phyloP scores from a whole-genome alignment of 805 yeast species.

The Candida verbasci region DNA sequence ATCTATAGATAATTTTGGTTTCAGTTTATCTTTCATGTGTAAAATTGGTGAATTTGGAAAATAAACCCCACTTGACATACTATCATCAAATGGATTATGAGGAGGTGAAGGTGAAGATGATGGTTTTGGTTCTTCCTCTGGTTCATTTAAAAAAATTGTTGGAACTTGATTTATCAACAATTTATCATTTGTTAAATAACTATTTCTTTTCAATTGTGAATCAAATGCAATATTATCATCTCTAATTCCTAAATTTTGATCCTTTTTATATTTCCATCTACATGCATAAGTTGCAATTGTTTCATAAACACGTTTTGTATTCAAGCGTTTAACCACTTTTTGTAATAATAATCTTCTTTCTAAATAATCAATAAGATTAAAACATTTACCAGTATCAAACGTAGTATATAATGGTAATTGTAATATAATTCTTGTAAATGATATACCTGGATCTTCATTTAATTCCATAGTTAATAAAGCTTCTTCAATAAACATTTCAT shows the following conservation, averaged over 20 bases:
- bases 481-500: conserved; percentile 69
- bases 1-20: conserved; percentile 3
- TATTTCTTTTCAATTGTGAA: conserved; percentile 17
- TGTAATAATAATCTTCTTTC: conserved; percentile 56
- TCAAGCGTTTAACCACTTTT: conserved; percentile 47
- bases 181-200: conserved; percentile 18
- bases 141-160: conserved; percentile 7
- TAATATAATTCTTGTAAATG: conserved; percentile 57
- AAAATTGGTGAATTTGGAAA: conserved; percentile 25
- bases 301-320: conserved; percentile 40
- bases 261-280: conserved; percentile 41
- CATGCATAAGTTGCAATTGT: conserved; percentile 44
- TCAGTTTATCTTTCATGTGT: conserved; percentile 2
- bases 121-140: conserved; percentile 8
- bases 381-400: conserved; percentile 73
- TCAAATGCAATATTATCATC: conserved; percentile 24
- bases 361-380: conserved; percentile 67
- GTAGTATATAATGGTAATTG: conserved; percentile 73
- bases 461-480: conserved; percentile 55
- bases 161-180: conserved; percentile 4
- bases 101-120: neutral
- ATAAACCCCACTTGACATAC: conserved; percentile 19
- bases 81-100: conserved; percentile 4
- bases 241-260: conserved; percentile 22
- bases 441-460: conserved; percentile 55